Percentiles rank a stretch among this genome's conserved stretches.
Evolutionary conservation across 495 filamentous ascomycete genomes (phyloP).

Genomic region (Peziza echinospora): DNA sequence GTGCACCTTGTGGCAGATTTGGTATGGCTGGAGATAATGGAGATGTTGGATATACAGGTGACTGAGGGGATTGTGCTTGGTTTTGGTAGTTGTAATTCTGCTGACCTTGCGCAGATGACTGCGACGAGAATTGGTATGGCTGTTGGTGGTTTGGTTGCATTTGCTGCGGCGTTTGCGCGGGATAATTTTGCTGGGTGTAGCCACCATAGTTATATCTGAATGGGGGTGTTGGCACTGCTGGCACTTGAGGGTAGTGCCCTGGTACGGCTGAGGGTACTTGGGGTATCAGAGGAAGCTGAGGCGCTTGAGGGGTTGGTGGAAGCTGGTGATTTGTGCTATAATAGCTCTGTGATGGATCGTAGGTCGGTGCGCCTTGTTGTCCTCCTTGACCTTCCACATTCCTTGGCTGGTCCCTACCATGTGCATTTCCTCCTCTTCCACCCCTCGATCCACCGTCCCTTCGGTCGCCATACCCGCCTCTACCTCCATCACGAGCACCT

Average conservation of each 20-base stretch:
- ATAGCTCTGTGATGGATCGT: too few relatives aligned
- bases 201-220: not conserved
- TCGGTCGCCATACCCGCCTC: not conserved
- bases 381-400: too few relatives aligned
- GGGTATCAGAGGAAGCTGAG: too few relatives aligned
- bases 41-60: slow-evolving; percentile 1
- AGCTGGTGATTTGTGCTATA: too few relatives aligned
- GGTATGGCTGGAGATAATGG: slow-evolving; percentile 7
- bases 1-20: slow-evolving; percentile 25
- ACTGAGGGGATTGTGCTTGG: slow-evolving; percentile 1
- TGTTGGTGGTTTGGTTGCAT: slow-evolving; percentile 6
- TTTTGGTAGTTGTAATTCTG: slow-evolving; percentile 1
- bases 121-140: slow-evolving; percentile 20
- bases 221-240: too few relatives aligned
- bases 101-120: slow-evolving; percentile 7
- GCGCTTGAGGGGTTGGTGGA: too few relatives aligned
- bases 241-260: too few relatives aligned
- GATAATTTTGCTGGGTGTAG: not conserved
- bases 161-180: slow-evolving; percentile 19
- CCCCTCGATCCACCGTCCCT: not conserved
- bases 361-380: too few relatives aligned
- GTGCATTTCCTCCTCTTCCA: too few relatives aligned
- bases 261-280: too few relatives aligned
- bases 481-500: not conserved
- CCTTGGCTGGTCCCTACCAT: too few relatives aligned